These are phyloP conservation scores for Fraxinus quadrangulata DNA, from an alignment of 257 asterid genomes.

Conservation along the genomic window DNA sequence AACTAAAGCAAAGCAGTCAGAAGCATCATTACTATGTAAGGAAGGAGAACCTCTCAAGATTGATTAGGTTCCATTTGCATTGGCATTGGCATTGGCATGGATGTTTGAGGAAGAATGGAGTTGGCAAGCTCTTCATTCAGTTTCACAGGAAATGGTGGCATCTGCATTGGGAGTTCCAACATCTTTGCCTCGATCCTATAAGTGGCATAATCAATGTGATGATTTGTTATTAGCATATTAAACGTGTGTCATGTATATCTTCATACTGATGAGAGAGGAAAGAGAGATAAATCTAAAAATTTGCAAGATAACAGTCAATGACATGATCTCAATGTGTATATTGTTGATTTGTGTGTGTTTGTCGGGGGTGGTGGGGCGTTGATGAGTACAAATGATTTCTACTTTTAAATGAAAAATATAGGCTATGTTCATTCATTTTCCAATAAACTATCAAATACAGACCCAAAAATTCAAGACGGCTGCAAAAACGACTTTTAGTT, in stretches of 20 bases:
- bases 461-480: not conserved
- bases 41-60: constrained; percentile 32
- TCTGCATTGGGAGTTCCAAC: constrained; percentile 68
- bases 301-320: not conserved
- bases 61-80: not conserved
- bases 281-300: not conserved
- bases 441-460: not conserved
- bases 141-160: constrained; percentile 84
- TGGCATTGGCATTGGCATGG: constrained; percentile 10
- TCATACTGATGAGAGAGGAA: too few relatives aligned
- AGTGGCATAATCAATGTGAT: not conserved
- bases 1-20: constrained; percentile 16
- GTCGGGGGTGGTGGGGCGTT: not conserved
- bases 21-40: constrained; percentile 19
- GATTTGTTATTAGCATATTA: not conserved
- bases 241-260: not conserved
- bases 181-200: constrained; percentile 12
- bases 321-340: not conserved
- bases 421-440: not conserved
- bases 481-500: not conserved
- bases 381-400: not conserved
- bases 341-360: not conserved
- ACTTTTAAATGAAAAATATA: constrained; percentile 2
- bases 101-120: constrained; percentile 50
- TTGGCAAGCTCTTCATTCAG: constrained; percentile 68